Percentiles rank a stretch among this genome's conserved stretches.
Conservation (phyloP, 2,329 filamentous ascomycete species). For the Penicillium sp. region DNA sequence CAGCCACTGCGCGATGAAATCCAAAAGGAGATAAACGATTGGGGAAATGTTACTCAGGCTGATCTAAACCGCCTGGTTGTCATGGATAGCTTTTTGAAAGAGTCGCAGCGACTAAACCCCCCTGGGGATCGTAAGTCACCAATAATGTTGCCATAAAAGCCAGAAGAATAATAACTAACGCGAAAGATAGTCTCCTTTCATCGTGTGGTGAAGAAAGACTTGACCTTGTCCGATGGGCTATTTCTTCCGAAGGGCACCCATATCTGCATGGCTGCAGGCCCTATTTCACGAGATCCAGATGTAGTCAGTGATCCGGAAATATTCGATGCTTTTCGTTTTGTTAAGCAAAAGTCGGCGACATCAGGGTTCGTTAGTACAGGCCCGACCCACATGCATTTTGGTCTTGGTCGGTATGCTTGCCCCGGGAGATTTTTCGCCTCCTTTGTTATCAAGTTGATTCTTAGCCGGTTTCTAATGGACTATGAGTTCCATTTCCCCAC, state of each 20-base stretch:
- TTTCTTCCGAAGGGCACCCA: conserved; percentile 12
- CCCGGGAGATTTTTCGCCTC: conserved; percentile 37
- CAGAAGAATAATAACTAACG: too few relatives aligned
- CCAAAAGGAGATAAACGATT: too few relatives aligned
- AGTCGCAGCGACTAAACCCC: conserved; percentile 16
- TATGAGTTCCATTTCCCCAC: conserved; percentile 30
- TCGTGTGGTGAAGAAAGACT: conserved; percentile 2
- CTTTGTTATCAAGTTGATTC: conserved; percentile 32
- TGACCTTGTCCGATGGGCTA: conserved; percentile 6
- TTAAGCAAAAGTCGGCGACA: too few relatives aligned
- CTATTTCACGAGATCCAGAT: conserved; percentile 17
- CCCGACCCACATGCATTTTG: conserved; percentile 24
- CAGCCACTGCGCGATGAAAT: background rate
- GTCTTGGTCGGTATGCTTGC: conserved; percentile 33
- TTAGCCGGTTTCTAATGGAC: conserved; percentile 29
- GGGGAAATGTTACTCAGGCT: conserved; percentile 2
- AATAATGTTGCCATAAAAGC: too few relatives aligned
- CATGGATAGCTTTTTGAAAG: conserved; percentile 16
- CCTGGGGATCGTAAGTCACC: background rate
- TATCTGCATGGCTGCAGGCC: conserved; percentile 8
- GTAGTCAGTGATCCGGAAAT: conserved; percentile 14
- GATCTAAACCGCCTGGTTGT: conserved; percentile 10
- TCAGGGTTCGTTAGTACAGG: conserved; percentile 26
- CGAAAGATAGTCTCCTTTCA: conserved; percentile 5
- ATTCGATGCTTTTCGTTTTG: too few relatives aligned